Evolutionary conservation across 148 eudicot genomes (phyloP), one percentile per base, ranked within the genome.

Genomic region (Suaeda aralocaspica): DNA sequence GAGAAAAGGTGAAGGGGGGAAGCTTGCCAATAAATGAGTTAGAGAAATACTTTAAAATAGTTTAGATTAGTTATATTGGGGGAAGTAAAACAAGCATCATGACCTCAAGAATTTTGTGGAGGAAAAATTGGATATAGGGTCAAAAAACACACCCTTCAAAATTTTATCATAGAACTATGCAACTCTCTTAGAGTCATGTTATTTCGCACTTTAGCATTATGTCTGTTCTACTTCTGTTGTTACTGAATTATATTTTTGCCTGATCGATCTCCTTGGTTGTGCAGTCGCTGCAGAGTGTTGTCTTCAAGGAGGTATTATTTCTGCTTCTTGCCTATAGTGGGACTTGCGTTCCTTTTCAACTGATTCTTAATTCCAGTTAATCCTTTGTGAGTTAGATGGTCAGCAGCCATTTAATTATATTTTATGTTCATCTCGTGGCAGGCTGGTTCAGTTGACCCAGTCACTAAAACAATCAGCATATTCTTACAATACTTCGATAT

Each of bases 231-330:
- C 12, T 48, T 71, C 67, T 3, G 1, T 66, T 26, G 25, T 53
- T 73, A 25, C 21, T 77, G 24, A 29, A 14, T 57, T 39, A 21
- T 66, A 21, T 33, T 8, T 29, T 41, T 57, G 25, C 29, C 73
- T 72, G 67, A 81, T 74, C 68, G 46, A 77, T 82, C 34, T 28
- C 59, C 51, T 83, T 83, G 22, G 16, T 39, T 80, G 64, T 83
- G 92, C 91, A 94, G 98, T 94, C 98, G 65, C 80, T 94, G 87
- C 98, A 94, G 85, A 94, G 98, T 69, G 98, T 94, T 77, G 96
- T 94, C 78, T 94, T 94, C 82, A 94, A 91, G 85, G 89, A 87
- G 92, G 98, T 94, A 84, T 24, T 21, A 18, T 28, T 72, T 48
- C 41, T 48, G 29, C 25, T 60, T 33, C 33, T 53, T 45, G 55